These are phyloP conservation scores for Talaromyces sp. DNA, from an alignment of 2,329 filamentous ascomycete species.

Conservation along the genomic window DNA sequence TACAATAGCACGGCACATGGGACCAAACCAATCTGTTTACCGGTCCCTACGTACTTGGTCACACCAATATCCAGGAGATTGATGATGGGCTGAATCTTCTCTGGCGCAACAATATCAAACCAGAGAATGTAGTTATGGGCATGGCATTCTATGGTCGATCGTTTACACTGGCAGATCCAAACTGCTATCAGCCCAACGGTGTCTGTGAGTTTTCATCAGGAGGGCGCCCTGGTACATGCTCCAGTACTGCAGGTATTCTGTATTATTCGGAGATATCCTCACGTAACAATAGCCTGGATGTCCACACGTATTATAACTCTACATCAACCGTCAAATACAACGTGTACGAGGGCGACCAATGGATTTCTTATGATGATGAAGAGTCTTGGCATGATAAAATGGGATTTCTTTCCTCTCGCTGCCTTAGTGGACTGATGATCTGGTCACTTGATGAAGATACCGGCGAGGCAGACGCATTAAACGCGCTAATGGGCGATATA, in stretches of 20 bases:
- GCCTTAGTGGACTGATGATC: neutral
- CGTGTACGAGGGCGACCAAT: conserved; percentile 16
- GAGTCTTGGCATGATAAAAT: conserved; percentile 12
- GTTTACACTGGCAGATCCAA: conserved; percentile 19
- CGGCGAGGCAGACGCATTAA: neutral
- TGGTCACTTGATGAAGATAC: neutral
- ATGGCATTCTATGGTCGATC: conserved; percentile 25
- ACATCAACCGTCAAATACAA: conserved; percentile 17
- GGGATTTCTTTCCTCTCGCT: neutral
- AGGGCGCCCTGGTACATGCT: conserved; percentile 17
- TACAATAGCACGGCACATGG: conserved; percentile 15
- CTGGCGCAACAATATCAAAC: conserved; percentile 23
- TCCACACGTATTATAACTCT: conserved; percentile 11
- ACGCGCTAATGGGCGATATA: neutral
- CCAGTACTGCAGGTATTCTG: conserved; percentile 16
- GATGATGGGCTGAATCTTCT: conserved; percentile 21
- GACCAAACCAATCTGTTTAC: conserved; percentile 15
- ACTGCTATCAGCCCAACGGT: conserved; percentile 18
- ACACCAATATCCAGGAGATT: conserved; percentile 32
- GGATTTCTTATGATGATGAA: conserved; percentile 29
- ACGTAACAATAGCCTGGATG: conserved; percentile 15
- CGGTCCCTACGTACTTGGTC: conserved; percentile 18
- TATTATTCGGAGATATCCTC: conserved; percentile 19
- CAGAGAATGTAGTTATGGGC: conserved; percentile 23
- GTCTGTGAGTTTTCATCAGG: conserved; percentile 14